These are phyloP conservation scores for Globomyces pollinis-pini DNA, from an alignment of 192 early-diverging fungal genomes.

Conservation along the genomic window DNA sequence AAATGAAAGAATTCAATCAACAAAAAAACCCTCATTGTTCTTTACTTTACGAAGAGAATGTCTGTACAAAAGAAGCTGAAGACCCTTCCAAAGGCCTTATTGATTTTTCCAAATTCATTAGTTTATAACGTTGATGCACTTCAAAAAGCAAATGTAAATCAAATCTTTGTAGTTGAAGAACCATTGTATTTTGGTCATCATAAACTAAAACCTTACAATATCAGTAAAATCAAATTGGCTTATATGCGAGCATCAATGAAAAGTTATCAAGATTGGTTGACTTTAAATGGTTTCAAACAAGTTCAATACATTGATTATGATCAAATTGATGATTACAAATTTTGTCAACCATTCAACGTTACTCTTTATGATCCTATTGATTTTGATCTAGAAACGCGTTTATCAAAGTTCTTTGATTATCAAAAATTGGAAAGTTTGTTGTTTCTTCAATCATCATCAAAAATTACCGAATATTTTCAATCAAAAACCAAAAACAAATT, in stretches of 20 bases:
- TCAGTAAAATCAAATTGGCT: neutral
- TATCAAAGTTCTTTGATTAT: neutral
- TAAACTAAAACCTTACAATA: neutral
- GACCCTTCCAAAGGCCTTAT: neutral
- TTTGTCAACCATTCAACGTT: neutral
- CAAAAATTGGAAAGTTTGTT: neutral
- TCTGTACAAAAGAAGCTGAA: no score
- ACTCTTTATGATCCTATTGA: neutral
- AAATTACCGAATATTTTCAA: neutral
- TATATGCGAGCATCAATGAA: neutral
- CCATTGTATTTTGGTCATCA: neutral
- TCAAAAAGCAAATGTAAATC: neutral
- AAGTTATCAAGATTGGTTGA: neutral
- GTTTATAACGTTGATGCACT: neutral
- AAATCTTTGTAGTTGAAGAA: neutral
- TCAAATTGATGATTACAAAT: neutral
- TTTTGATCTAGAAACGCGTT: neutral
- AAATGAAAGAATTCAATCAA: no score
- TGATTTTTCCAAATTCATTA: neutral
- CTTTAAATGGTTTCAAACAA: no score
- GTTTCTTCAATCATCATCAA: neutral
- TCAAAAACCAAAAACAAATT: neutral
- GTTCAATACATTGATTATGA: neutral
- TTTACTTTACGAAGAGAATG: no score
- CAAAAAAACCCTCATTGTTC: no score